A percentile compares a stretch with the other conserved stretches of the same genome.
phyloP scores from a whole-genome alignment of 768 basidiomycete genomes.

The Lactifluus volemus region DNA sequence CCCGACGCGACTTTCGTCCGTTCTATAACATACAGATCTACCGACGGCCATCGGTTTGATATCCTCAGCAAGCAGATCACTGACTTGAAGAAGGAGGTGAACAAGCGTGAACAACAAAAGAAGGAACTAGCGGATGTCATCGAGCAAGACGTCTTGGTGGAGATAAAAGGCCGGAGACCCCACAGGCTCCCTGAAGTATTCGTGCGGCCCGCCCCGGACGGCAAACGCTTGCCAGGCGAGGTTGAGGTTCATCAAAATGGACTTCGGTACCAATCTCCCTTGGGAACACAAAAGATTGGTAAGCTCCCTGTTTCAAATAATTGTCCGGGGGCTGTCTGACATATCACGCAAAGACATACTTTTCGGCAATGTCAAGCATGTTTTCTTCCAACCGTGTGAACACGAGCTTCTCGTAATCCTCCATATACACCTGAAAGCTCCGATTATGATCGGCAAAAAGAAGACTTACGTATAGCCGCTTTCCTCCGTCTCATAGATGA shows the following conservation, averaged over 20 bases:
- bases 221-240: constrained; percentile 93
- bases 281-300: constrained; percentile 89
- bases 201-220: constrained; percentile 88
- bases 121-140: constrained; percentile 98
- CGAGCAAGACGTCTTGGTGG: constrained; percentile 84
- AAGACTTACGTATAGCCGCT: constrained; percentile 71
- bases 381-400: constrained; percentile 99
- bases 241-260: constrained; percentile 98
- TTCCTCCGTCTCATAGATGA: not conserved
- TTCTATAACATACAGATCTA: constrained; percentile 87
- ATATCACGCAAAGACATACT: constrained; percentile 57
- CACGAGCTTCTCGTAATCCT: constrained; percentile 91
- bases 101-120: constrained; percentile 95
- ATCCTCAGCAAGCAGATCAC: constrained; percentile 86
- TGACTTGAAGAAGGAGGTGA: constrained; percentile 92
- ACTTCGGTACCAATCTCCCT: constrained; percentile 81
- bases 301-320: constrained; percentile 23
- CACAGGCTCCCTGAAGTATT: constrained; percentile 86
- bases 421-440: constrained; percentile 87
- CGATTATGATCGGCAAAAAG: constrained; percentile 99
- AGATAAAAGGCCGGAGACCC: constrained; percentile 83
- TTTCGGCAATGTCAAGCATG: constrained; percentile 95
- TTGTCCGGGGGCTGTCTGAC: not conserved
- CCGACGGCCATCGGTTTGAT: constrained; percentile 84
- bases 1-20: constrained; percentile 95